These are phyloP conservation scores for Polygonum maritimum DNA, from an alignment of 148 eudicot species.

Conservation along the genomic window DNA sequence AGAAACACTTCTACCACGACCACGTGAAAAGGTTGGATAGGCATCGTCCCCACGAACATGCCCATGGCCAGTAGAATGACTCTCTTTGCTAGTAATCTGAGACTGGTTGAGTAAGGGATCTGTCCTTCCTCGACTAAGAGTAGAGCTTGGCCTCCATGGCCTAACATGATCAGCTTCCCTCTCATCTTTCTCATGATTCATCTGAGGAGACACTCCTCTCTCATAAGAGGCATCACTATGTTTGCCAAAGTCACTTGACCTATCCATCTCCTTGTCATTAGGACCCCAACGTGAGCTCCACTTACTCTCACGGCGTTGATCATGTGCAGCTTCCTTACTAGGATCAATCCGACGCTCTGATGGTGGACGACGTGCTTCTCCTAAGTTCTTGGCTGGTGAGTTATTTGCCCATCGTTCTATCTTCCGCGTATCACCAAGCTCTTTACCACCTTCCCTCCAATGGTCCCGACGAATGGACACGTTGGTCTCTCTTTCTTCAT, in stretches of 20 bases:
- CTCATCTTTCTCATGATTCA: constrained; percentile 62
- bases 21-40: constrained; percentile 40
- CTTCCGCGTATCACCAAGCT: constrained; percentile 48
- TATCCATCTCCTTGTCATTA: constrained; percentile 59
- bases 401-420: constrained; percentile 49
- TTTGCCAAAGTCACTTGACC: constrained; percentile 48
- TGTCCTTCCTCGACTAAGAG: constrained; percentile 54
- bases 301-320: constrained; percentile 76
- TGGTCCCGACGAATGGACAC: constrained; percentile 58
- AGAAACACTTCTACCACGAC: constrained; percentile 46
- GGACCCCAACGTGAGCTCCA: constrained; percentile 97
- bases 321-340: constrained; percentile 45
- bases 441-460: constrained; percentile 83
- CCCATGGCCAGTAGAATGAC: constrained; percentile 50
- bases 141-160: constrained; percentile 77
- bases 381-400: constrained; percentile 38
- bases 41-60: constrained; percentile 69
- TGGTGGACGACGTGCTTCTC: constrained; percentile 65
- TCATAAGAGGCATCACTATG: constrained; percentile 44
- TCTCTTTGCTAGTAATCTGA: constrained; percentile 42
- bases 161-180: constrained; percentile 62
- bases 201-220: constrained; percentile 36
- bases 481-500: constrained; percentile 93
- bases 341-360: constrained; percentile 61
- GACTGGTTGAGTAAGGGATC: constrained; percentile 49